Conservation (phyloP, 306 rosid genomes). For the Clitoria ternatea region DNA sequence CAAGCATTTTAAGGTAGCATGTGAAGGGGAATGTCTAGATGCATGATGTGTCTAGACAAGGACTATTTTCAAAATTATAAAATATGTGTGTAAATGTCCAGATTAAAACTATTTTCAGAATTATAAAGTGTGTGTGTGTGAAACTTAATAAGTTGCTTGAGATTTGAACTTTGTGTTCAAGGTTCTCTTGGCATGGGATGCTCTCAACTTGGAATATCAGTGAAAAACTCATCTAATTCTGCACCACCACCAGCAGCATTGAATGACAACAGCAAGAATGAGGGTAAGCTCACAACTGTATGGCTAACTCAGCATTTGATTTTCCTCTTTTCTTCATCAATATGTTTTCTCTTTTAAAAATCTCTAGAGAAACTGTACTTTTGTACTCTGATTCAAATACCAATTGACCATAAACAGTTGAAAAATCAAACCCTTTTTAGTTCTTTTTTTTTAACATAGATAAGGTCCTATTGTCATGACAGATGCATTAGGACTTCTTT, state of each 20-base stretch:
- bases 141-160: too few species aligned
- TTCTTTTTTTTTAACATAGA: not conserved
- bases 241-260: slow-evolving; percentile 40
- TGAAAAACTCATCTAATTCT: slow-evolving; percentile 40
- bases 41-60: too few species aligned
- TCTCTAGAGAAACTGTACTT: not conserved
- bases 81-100: too few species aligned
- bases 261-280: slow-evolving; percentile 28
- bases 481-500: not conserved
- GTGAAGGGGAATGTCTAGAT: too few species aligned
- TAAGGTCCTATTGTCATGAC: not conserved
- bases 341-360: not conserved
- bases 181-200: slow-evolving; percentile 75
- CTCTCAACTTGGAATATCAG: slow-evolving; percentile 56
- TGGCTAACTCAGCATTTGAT: not conserved
- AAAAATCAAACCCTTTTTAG: not conserved
- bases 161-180: slow-evolving; percentile 29
- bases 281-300: slow-evolving; percentile 28
- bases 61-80: too few species aligned
- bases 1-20: too few species aligned
- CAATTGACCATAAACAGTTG: not conserved
- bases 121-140: too few species aligned
- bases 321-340: not conserved
- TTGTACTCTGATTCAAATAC: not conserved
- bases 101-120: too few species aligned